Conservation (phyloP, 179 eudicot genomes). For the Corrigiola litoralis region DNA sequence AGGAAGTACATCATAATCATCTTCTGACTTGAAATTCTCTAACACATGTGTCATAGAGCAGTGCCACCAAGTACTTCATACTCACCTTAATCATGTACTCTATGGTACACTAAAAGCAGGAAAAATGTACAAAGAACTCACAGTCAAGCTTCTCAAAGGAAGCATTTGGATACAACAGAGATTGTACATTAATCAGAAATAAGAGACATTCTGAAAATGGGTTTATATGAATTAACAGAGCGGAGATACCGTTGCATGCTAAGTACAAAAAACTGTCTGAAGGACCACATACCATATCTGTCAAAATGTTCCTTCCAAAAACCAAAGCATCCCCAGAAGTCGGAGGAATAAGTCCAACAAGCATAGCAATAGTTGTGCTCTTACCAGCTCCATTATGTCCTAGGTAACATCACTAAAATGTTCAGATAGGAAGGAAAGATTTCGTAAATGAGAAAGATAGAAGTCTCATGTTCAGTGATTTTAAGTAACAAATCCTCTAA, state of each 20-base stretch:
- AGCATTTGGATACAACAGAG: background rate
- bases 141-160: background rate
- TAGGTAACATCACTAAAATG: constrained; percentile 13
- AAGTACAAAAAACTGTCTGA: background rate
- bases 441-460: background rate
- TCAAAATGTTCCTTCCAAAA: constrained; percentile 76
- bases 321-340: constrained; percentile 96
- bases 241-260: too few relatives aligned
- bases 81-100: too few relatives aligned
- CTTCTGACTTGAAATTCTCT: too few relatives aligned
- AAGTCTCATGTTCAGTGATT: background rate
- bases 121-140: background rate
- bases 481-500: background rate
- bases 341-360: constrained; percentile 93
- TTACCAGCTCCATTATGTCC: constrained; percentile 99
- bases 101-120: too few relatives aligned
- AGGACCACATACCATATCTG: constrained; percentile 66
- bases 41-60: too few relatives aligned
- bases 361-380: constrained; percentile 99
- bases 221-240: too few relatives aligned
- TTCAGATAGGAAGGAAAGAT: background rate
- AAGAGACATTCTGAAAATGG: background rate
- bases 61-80: too few relatives aligned
- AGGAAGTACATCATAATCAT: too few relatives aligned
- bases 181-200: background rate